A percentile compares a stretch with the other conserved stretches of the same genome.
Conservation (phyloP, 371 early-diverging fungal species). For the Vairimorpha ceranae region DNA sequence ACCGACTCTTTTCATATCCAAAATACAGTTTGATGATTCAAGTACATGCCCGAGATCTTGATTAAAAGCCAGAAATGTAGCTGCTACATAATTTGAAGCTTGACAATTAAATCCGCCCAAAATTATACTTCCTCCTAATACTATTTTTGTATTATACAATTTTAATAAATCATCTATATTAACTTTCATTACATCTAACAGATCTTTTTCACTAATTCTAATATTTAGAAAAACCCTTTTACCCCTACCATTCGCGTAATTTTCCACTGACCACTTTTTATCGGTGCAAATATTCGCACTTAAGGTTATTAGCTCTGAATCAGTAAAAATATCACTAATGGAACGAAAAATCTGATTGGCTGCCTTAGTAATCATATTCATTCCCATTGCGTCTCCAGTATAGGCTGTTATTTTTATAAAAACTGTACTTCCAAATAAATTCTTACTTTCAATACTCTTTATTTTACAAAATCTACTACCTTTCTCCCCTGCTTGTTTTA, state of each 20-base stretch:
- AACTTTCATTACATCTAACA: slow-evolving; percentile 20
- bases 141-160: slow-evolving; percentile 38
- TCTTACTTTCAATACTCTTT: slow-evolving; percentile 24
- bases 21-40: slow-evolving; percentile 82
- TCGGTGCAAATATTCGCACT: slow-evolving; percentile 89
- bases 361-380: slow-evolving; percentile 96
- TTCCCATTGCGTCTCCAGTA: slow-evolving; percentile 95
- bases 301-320: slow-evolving; percentile 65
- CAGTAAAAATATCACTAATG: slow-evolving; percentile 10
- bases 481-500: slow-evolving; percentile 23
- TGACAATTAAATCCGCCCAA: slow-evolving; percentile 92
- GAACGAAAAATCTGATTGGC: slow-evolving; percentile 66
- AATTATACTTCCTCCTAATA: slow-evolving; percentile 78
- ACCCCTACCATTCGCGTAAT: slow-evolving; percentile 91
- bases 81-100: slow-evolving; percentile 83
- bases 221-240: slow-evolving; percentile 34
- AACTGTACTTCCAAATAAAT: slow-evolving; percentile 18
- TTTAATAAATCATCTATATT: slow-evolving; percentile 18
- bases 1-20: slow-evolving; percentile 77
- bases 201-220: slow-evolving; percentile 17
- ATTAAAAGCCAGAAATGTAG: slow-evolving; percentile 82
- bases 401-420: slow-evolving; percentile 65
- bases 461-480: slow-evolving; percentile 33
- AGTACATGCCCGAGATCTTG: slow-evolving; percentile 93
- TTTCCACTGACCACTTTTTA: slow-evolving; percentile 88